phyloP scores from a whole-genome alignment of 257 asterid species.

The Handroanthus guayacan region DNA sequence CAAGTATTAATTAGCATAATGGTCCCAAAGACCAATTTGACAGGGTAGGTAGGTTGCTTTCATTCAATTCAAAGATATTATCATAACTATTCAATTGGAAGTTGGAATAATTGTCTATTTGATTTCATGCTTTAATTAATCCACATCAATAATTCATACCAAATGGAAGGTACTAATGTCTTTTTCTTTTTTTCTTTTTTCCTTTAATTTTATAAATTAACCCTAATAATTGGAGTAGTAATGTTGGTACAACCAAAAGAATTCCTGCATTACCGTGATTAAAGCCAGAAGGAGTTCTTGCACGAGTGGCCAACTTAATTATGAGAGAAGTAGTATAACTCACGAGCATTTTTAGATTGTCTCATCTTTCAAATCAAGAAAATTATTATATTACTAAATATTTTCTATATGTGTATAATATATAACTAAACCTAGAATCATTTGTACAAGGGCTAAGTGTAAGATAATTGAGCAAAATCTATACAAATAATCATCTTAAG shows the following conservation, averaged over 20 bases:
- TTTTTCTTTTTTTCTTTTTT: neutral
- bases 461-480: no score
- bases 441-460: no score
- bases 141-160: neutral
- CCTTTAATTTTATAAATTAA: neutral
- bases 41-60: slow-evolving; percentile 24
- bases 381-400: no score
- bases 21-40: slow-evolving; percentile 21
- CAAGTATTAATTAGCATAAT: slow-evolving; percentile 9
- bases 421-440: no score
- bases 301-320: neutral
- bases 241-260: slow-evolving; percentile 29
- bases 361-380: slow-evolving; percentile 2
- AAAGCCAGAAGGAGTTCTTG: slow-evolving; percentile 13
- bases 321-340: slow-evolving; percentile 19
- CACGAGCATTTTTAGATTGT: neutral
- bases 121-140: neutral
- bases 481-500: no score
- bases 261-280: neutral
- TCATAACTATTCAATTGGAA: slow-evolving; percentile 20
- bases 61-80: slow-evolving; percentile 24
- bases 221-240: slow-evolving; percentile 25
- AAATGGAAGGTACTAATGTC: neutral
- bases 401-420: no score
- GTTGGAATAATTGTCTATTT: slow-evolving; percentile 4